phyloP scores from a whole-genome alignment of 1,284 basidiomycete genomes.

The Apiotrichum mycotoxinovorans region DNA sequence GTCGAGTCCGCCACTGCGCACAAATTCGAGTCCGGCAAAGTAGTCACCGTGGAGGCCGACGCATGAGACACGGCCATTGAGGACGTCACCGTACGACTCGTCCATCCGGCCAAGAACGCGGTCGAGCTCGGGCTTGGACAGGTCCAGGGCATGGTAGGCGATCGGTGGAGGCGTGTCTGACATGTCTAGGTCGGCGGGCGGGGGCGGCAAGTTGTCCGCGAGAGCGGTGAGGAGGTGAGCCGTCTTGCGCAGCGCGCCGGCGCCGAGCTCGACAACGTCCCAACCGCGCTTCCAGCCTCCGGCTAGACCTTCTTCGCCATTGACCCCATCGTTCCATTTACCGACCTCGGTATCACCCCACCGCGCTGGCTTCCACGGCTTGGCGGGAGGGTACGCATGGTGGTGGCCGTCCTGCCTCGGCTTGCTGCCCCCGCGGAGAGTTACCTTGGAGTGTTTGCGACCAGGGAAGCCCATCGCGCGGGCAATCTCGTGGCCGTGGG shows the following conservation, averaged over 20 bases:
- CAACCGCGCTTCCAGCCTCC: slow-evolving; percentile 44
- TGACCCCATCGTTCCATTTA: slow-evolving; percentile 63
- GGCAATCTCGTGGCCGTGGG: slow-evolving; percentile 54
- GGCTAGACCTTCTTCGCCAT: slow-evolving; percentile 53
- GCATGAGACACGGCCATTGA: slow-evolving; percentile 67
- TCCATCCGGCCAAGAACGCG: slow-evolving; percentile 72
- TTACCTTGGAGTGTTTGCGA: not conserved
- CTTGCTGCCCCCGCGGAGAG: not conserved
- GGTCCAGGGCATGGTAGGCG: slow-evolving; percentile 89
- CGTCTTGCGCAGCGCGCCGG: slow-evolving; percentile 86
- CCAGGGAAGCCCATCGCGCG: slow-evolving; percentile 52
- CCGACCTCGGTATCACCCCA: slow-evolving; percentile 63
- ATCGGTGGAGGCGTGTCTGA: slow-evolving; percentile 55
- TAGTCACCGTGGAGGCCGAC: slow-evolving; percentile 88
- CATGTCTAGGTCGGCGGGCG: slow-evolving; percentile 10
- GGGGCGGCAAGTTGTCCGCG: slow-evolving; percentile 51
- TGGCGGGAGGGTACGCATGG: slow-evolving; percentile 14
- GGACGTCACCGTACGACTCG: slow-evolving; percentile 61
- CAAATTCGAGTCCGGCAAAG: slow-evolving; percentile 65
- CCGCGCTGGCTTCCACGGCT: slow-evolving; percentile 44
- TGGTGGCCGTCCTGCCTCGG: slow-evolving; percentile 3
- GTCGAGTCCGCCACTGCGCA: slow-evolving; percentile 51
- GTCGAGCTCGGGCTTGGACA: slow-evolving; percentile 79
- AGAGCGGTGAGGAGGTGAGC: slow-evolving; percentile 78
- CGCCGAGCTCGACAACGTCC: slow-evolving; percentile 77